Base-by-base conservation (phyloP, 208 protist genomes). In the Leptomonas pyrrhocoris region DNA sequence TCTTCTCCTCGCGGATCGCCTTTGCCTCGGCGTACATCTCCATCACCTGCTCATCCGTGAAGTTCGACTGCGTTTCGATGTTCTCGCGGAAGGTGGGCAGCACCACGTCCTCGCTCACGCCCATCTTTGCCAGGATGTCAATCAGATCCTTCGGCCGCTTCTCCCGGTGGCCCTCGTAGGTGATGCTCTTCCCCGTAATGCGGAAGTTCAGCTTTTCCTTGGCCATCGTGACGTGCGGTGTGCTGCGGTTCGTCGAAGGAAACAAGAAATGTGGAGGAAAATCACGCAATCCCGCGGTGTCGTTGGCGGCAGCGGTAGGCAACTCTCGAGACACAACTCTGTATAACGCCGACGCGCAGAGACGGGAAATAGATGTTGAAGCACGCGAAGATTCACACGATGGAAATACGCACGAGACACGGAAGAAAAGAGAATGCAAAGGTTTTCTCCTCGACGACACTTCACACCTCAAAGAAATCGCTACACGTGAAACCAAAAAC, bases 81-180 rank as follows among this genome's bases (percentile, higher is more conserved):
- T 94, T 94, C 31, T 91, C 83, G 34, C 84, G 83, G 58, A 90
- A 92, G 9, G 83, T 80, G 25, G 60, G 42, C 18, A 95, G 59
- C 27, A 83, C 86, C 2, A 48, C 75, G 23, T 75, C 65, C 21
- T 88, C 61, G 27, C 54, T 58, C 40, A 91, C 81, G 15, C 78
- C 77, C 75, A 95, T 67, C 69, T 92, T 95, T 21, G 79, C 80
- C 34, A 95, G 67, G 72, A 95, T 92, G 53, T 91, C 85, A 70
- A 95, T 83, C 21, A 95, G 59, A 66, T 95, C 89, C 65, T 84
- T 89, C n/a, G 67, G 49, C 38, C 86, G 81, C 57, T 62, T 86
- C 45, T 86, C 79, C 2, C 79, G 74, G 49, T 89, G 46, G 42
- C 90, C 90, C 54, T 95, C 85, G 76, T 95, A 95, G 31, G 80